phyloP scores from a whole-genome alignment of 2,329 filamentous ascomycete species.

The Hymenoscyphus fructigenus region DNA sequence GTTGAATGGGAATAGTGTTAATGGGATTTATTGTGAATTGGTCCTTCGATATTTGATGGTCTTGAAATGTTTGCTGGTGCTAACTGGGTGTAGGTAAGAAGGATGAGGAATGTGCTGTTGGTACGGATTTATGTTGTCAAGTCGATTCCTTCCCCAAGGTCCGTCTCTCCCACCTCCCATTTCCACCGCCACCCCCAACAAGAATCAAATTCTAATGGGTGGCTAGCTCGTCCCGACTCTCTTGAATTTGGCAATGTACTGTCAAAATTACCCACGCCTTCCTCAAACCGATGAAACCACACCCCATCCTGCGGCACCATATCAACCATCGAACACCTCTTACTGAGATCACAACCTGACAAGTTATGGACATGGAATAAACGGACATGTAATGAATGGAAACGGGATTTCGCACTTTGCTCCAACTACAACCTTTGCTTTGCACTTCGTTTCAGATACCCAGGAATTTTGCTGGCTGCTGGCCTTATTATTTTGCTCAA shows the following conservation, averaged over 20 bases:
- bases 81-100: background rate
- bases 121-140: constrained; percentile 23
- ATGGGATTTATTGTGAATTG: constrained; percentile 24
- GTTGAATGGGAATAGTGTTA: constrained; percentile 22
- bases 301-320: background rate
- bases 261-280: constrained; percentile 10
- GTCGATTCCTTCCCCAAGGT: constrained; percentile 19
- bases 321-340: background rate
- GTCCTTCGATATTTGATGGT: too few species aligned
- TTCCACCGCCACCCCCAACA: too few species aligned
- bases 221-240: constrained; percentile 9
- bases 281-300: background rate
- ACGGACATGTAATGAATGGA: too few species aligned
- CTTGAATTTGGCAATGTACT: constrained; percentile 22
- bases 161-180: background rate
- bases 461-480: background rate
- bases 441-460: background rate
- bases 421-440: background rate
- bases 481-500: background rate
- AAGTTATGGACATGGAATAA: background rate
- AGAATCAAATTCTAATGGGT: background rate
- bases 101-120: constrained; percentile 6
- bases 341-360: background rate
- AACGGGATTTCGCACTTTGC: background rate
- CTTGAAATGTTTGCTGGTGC: background rate